Conservation (phyloP, 139 green algal genomes). For the Coelastrella sp. region DNA sequence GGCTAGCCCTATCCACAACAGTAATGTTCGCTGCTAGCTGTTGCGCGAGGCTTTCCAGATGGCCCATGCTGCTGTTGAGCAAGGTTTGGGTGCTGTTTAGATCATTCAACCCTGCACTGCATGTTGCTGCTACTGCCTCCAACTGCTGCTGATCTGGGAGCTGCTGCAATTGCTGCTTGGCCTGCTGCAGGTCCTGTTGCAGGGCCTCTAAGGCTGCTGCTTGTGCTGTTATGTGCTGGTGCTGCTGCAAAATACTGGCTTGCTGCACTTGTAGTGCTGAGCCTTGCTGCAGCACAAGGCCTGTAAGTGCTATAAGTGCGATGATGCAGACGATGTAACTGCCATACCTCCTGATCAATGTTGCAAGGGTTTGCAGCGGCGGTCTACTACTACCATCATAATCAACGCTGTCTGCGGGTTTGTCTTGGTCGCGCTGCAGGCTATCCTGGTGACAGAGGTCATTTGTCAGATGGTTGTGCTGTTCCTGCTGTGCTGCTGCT, state of each 20-base stretch:
- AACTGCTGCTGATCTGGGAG: slow-evolving; percentile 1
- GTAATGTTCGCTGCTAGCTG: background rate
- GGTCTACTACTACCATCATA: background rate
- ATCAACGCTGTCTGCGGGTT: background rate
- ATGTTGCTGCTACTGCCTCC: background rate
- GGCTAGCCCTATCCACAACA: background rate
- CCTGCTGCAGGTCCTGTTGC: slow-evolving; percentile 15
- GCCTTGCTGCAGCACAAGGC: background rate
- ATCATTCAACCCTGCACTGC: background rate
- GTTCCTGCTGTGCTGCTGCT: background rate
- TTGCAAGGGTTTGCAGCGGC: background rate
- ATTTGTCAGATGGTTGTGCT: background rate
- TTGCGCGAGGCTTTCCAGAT: background rate
- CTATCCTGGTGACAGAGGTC: background rate
- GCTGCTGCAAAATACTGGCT: background rate
- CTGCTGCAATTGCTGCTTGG: background rate
- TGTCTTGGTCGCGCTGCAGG: background rate
- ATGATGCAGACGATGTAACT: background rate
- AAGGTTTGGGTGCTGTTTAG: background rate
- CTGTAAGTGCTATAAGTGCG: background rate
- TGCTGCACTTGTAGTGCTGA: background rate
- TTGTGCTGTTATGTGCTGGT: background rate
- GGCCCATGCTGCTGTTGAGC: background rate
- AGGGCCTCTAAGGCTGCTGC: background rate
- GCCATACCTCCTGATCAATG: background rate